Conservation (phyloP, 495 filamentous ascomycete genomes). For the Friedmanniomyces endolithicus region DNA sequence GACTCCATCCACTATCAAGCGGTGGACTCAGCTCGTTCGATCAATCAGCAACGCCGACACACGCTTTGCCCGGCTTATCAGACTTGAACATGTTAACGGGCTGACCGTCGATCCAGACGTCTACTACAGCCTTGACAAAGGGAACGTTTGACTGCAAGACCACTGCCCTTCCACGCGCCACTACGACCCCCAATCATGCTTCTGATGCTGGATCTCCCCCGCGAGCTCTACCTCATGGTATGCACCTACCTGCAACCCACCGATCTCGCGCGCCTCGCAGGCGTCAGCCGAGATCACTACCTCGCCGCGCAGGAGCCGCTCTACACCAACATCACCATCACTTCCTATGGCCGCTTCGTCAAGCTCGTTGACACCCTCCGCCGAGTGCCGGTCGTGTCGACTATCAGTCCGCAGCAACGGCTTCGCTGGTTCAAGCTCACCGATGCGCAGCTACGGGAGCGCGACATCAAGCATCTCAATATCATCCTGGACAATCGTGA, state of each 20-base stretch:
- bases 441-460: constrained; percentile 7
- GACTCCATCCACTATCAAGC: no score
- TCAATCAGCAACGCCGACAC: no score
- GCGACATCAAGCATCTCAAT: constrained; percentile 9
- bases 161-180: no score
- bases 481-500: neutral
- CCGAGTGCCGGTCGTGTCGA: neutral
- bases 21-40: no score
- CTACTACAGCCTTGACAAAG: no score
- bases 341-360: neutral
- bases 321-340: constrained; percentile 1
- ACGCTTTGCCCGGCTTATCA: no score
- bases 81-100: no score
- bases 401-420: neutral
- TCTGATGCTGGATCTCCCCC: neutral
- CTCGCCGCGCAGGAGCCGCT: constrained; percentile 11
- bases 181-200: no score
- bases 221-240: constrained; percentile 9
- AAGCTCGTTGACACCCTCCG: constrained; percentile 5
- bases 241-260: neutral
- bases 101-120: no score
- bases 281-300: constrained; percentile 1
- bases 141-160: no score
- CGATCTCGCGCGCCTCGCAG: constrained; percentile 3
- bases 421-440: constrained; percentile 7